phyloP scores from a whole-genome alignment of 2,329 filamentous ascomycete species.

The Bipolaris oryzae region DNA sequence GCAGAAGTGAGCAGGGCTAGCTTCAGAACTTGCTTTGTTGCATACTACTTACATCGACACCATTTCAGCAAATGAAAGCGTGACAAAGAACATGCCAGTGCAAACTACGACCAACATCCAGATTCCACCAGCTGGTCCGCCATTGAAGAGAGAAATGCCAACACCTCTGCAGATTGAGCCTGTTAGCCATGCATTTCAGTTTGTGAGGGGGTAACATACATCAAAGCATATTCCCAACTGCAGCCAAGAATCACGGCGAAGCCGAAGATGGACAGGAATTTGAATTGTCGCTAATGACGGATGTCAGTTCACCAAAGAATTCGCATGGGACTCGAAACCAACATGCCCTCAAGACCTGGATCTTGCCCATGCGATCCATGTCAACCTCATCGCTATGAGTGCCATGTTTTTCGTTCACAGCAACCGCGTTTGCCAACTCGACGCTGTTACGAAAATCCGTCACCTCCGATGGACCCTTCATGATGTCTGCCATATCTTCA shows the following conservation, averaged over 20 bases:
- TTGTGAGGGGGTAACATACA: conserved; percentile 3
- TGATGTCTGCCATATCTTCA: not conserved
- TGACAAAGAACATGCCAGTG: conserved; percentile 33
- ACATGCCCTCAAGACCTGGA: conserved; percentile 23
- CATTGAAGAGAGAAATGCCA: conserved; percentile 31
- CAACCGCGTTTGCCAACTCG: not conserved
- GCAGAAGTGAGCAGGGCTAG: not conserved
- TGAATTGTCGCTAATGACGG: conserved; percentile 19
- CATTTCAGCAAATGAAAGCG: conserved; percentile 40
- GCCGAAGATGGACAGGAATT: conserved; percentile 21
- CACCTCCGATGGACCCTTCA: conserved; percentile 1
- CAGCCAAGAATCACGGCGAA: conserved; percentile 17
- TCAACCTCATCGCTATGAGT: conserved; percentile 25
- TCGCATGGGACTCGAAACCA: not conserved
- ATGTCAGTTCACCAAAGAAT: not conserved
- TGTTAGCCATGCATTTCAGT: conserved; percentile 17
- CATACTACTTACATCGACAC: conserved; percentile 40
- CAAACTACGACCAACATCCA: conserved; percentile 36
- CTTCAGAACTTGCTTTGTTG: not conserved
- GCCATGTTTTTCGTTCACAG: conserved; percentile 19
- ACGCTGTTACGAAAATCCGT: not conserved
- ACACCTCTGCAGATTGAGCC: conserved; percentile 24
- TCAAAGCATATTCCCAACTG: conserved; percentile 24
- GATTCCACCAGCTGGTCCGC: conserved; percentile 40
- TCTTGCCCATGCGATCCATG: conserved; percentile 36